Evolutionary conservation across 345 rosid species (phyloP).

Genomic region (Salix purpurea): DNA sequence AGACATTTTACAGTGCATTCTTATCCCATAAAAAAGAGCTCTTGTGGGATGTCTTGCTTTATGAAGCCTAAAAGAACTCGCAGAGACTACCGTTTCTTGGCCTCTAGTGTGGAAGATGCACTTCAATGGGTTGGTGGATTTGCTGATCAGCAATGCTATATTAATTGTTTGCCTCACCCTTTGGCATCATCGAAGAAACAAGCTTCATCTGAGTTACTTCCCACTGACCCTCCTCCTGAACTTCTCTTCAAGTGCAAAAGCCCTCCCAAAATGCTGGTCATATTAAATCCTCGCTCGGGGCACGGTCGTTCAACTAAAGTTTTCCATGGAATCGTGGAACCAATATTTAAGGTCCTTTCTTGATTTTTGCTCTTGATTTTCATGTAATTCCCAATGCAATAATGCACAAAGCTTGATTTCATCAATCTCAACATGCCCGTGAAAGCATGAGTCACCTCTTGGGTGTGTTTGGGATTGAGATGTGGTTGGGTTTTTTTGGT

Average conservation of each 20-base stretch:
- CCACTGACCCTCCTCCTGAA: constrained; percentile 83
- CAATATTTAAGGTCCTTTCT: constrained; percentile 77
- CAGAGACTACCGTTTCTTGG: constrained; percentile 74
- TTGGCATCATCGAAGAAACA: constrained; percentile 84
- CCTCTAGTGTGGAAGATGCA: constrained; percentile 76
- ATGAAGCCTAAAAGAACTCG: constrained; percentile 70
- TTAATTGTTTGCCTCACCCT: constrained; percentile 91
- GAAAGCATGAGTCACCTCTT: not conserved
- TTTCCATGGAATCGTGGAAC: constrained; percentile 78
- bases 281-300: constrained; percentile 91
- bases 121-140: constrained; percentile 97
- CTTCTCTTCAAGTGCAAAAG: constrained; percentile 82
- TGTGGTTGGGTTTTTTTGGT: too few species aligned
- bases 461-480: too few species aligned
- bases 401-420: not conserved
- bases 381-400: not conserved
- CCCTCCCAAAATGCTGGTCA: constrained; percentile 92
- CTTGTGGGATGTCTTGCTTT: constrained; percentile 73
- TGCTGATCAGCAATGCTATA: constrained; percentile 89
- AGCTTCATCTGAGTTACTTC: constrained; percentile 74
- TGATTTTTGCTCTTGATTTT: not conserved
- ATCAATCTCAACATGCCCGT: not conserved
- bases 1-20: constrained; percentile 89
- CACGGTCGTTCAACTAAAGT: constrained; percentile 90
- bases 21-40: constrained; percentile 59